These are phyloP conservation scores for Hibiscus syriacus DNA, from an alignment of 345 rosid genomes.

Conservation along the genomic window DNA sequence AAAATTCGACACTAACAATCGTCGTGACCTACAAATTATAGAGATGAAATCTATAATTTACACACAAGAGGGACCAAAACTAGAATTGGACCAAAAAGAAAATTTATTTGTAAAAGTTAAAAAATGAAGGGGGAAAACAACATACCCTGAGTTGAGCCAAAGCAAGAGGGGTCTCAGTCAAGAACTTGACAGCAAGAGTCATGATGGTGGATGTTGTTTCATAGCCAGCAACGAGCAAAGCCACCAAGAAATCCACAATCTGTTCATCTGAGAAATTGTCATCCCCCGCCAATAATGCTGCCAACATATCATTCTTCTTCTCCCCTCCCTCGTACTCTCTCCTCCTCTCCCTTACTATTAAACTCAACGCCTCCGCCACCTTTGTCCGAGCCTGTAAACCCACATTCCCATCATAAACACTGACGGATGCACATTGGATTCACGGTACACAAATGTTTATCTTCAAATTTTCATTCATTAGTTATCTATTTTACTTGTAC, in stretches of 20 bases:
- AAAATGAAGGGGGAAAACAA: neutral
- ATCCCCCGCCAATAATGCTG: conserved; percentile 59
- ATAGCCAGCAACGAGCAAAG: conserved; percentile 90
- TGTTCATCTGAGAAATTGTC: conserved; percentile 72
- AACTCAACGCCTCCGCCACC: conserved; percentile 85
- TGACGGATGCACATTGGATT: too few relatives aligned
- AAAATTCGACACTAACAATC: too few relatives aligned
- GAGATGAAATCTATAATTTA: too few relatives aligned
- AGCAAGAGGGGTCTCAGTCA: conserved; percentile 88
- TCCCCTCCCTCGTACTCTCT: conserved; percentile 41
- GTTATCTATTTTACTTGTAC: too few relatives aligned
- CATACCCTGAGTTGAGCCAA: conserved; percentile 80
- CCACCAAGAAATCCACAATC: conserved; percentile 84
- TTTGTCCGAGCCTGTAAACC: conserved; percentile 93
- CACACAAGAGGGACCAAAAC: neutral
- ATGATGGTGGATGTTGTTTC: conserved; percentile 92
- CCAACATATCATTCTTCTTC: conserved; percentile 69
- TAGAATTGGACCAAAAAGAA: neutral
- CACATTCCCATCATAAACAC: too few relatives aligned
- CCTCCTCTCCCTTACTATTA: conserved; percentile 73
- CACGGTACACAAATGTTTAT: too few relatives aligned
- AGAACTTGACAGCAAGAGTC: conserved; percentile 95
- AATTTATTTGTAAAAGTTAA: neutral
- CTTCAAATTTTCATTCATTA: too few relatives aligned
- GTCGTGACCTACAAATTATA: too few relatives aligned